Conservation (phyloP, 257 asterid species). For the Primulina tabacum region DNA sequence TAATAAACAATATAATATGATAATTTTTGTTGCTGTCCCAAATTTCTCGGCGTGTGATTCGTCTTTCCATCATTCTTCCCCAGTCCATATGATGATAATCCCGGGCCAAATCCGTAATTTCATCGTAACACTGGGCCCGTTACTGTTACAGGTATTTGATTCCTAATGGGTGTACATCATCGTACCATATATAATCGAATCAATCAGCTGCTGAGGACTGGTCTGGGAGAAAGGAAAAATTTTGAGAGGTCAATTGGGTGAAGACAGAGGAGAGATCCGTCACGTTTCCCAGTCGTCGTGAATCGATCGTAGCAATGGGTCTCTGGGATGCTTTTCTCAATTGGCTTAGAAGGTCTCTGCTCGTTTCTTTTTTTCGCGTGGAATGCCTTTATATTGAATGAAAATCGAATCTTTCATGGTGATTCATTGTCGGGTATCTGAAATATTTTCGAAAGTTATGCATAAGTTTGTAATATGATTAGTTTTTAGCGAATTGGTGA, state of each 20-base stretch:
- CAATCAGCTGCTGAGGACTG: constrained; percentile 19
- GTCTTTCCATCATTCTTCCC: not conserved
- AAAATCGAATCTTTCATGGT: not conserved
- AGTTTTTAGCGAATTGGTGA: not conserved
- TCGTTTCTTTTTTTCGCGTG: not conserved
- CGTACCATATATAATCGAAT: not conserved
- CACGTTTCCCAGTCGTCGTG: constrained; percentile 42
- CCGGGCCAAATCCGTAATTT: not conserved
- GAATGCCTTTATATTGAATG: constrained; percentile 15
- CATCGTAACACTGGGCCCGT: not conserved
- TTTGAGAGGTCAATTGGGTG: constrained; percentile 36
- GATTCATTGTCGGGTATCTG: not conserved
- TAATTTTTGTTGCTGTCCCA: not conserved
- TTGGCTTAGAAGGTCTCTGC: constrained; percentile 83
- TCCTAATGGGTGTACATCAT: not conserved
- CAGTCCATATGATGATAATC: not conserved
- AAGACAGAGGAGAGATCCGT: constrained; percentile 48
- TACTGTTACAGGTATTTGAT: not conserved
- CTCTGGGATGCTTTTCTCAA: constrained; percentile 97
- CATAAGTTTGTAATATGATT: not conserved
- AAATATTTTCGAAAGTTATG: not conserved
- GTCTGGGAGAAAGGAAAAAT: constrained; percentile 1
- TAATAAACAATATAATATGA: too few relatives aligned
- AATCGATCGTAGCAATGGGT: constrained; percentile 56
- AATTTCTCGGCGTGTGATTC: not conserved